phyloP scores from a whole-genome alignment of 108 stramenopile genomes.

The Cyclotella choctawhatcheeana region DNA sequence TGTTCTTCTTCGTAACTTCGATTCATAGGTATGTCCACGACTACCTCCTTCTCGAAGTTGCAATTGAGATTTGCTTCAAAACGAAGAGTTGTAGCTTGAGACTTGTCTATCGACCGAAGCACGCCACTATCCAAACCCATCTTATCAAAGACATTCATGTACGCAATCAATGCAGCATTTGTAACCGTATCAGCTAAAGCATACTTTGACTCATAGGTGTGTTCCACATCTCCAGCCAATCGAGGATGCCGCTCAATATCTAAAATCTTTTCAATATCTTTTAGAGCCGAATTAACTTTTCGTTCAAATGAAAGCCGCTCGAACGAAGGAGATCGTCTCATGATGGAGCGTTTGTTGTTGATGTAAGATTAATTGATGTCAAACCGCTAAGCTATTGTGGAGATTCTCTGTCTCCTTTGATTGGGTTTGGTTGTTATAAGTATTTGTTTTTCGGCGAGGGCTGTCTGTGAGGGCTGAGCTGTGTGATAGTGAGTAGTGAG shows the following conservation, averaged over 20 bases:
- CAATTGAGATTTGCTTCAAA: constrained; percentile 52
- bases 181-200: constrained; percentile 62
- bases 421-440: too few species aligned
- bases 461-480: too few species aligned
- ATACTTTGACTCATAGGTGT: constrained; percentile 79
- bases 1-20: constrained; percentile 21
- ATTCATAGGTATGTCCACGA: constrained; percentile 46
- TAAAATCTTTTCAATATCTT: constrained; percentile 23
- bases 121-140: constrained; percentile 62
- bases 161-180: constrained; percentile 71
- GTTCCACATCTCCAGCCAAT: constrained; percentile 52
- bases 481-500: too few species aligned
- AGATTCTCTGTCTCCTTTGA: too few species aligned
- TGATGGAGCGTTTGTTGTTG: neutral
- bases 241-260: constrained; percentile 38
- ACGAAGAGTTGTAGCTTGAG: constrained; percentile 54
- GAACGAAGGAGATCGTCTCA: constrained; percentile 14
- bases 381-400: too few species aligned
- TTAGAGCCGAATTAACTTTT: constrained; percentile 44
- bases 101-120: constrained; percentile 43
- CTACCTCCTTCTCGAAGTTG: constrained; percentile 56
- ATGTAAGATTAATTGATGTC: too few species aligned
- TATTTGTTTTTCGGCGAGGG: too few species aligned
- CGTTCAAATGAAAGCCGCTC: constrained; percentile 32
- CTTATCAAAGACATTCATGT: constrained; percentile 63